Evolutionary conservation across 2,329 filamentous ascomycete genomes (phyloP).

Genomic region (Byssoonygena ceratinophila): DNA sequence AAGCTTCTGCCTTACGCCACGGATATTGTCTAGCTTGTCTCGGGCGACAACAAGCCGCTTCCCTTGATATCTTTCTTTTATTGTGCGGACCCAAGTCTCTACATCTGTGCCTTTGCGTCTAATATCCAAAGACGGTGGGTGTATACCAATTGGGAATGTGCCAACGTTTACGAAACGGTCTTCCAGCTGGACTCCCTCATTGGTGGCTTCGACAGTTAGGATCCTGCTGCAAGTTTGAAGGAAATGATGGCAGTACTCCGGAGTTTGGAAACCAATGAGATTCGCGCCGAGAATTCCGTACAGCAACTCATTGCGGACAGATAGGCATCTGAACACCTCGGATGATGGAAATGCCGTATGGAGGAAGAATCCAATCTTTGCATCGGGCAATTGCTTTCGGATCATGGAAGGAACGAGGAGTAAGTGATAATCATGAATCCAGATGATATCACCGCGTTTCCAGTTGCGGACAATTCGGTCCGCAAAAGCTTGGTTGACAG

Average conservation of each 20-base stretch:
- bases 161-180: slow-evolving; percentile 87
- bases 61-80: slow-evolving; percentile 72
- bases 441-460: slow-evolving; percentile 86
- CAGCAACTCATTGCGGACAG: slow-evolving; percentile 73
- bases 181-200: slow-evolving; percentile 78
- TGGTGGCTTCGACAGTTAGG: slow-evolving; percentile 78
- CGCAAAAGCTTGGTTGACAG: slow-evolving; percentile 85
- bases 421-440: slow-evolving; percentile 93
- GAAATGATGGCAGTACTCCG: slow-evolving; percentile 89
- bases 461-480: slow-evolving; percentile 83
- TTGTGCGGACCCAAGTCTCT: slow-evolving; percentile 63
- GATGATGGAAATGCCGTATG: slow-evolving; percentile 94
- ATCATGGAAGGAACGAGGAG: slow-evolving; percentile 82
- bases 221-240: slow-evolving; percentile 89
- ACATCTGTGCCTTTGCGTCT: slow-evolving; percentile 65
- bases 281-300: slow-evolving; percentile 91
- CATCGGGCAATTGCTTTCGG: slow-evolving; percentile 72
- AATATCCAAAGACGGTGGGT: slow-evolving; percentile 62
- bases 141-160: slow-evolving; percentile 79
- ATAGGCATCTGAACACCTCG: slow-evolving; percentile 86
- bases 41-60: slow-evolving; percentile 87
- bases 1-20: slow-evolving; percentile 86
- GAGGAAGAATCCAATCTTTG: slow-evolving; percentile 91
- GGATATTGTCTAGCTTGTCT: slow-evolving; percentile 87
- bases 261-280: slow-evolving; percentile 83